These are phyloP conservation scores for Calocybe gangraenosa DNA, from an alignment of 768 basidiomycete species.

Conservation along the genomic window DNA sequence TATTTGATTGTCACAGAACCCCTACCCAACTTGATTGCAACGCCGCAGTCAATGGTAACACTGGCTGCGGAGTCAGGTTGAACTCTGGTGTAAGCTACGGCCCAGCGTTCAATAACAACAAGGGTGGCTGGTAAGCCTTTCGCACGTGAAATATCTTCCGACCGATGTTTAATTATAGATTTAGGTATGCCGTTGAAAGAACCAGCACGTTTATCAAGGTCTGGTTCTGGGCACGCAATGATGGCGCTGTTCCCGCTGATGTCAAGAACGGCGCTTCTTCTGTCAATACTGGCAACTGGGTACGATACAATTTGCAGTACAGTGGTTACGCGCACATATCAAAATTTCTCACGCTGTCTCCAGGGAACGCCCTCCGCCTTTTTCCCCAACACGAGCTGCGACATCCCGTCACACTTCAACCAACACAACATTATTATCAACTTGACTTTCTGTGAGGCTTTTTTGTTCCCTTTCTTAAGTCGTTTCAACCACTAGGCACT, in stretches of 20 bases:
- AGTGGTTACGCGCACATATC: neutral
- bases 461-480: neutral
- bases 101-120: slow-evolving; percentile 49
- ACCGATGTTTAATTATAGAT: neutral
- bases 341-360: neutral
- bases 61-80: slow-evolving; percentile 41
- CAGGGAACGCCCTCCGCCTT: slow-evolving; percentile 53
- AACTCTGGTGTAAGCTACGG: slow-evolving; percentile 44
- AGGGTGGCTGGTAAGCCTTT: slow-evolving; percentile 52
- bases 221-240: slow-evolving; percentile 70
- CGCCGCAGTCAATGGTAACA: slow-evolving; percentile 33
- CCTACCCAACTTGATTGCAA: slow-evolving; percentile 37
- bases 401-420: slow-evolving; percentile 51
- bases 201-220: slow-evolving; percentile 52
- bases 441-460: slow-evolving; percentile 38
- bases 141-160: neutral
- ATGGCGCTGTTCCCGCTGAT: slow-evolving; percentile 41
- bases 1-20: slow-evolving; percentile 17
- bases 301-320: slow-evolving; percentile 20
- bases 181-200: slow-evolving; percentile 63
- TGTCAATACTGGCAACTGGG: slow-evolving; percentile 52
- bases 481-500: neutral
- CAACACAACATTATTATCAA: slow-evolving; percentile 66
- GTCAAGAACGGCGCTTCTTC: slow-evolving; percentile 33
- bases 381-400: slow-evolving; percentile 58